Percentiles rank a stretch among this genome's conserved stretches.
These are phyloP conservation scores for Vigna reflexopilosa DNA, from an alignment of 306 rosid species.

Conservation along the genomic window DNA sequence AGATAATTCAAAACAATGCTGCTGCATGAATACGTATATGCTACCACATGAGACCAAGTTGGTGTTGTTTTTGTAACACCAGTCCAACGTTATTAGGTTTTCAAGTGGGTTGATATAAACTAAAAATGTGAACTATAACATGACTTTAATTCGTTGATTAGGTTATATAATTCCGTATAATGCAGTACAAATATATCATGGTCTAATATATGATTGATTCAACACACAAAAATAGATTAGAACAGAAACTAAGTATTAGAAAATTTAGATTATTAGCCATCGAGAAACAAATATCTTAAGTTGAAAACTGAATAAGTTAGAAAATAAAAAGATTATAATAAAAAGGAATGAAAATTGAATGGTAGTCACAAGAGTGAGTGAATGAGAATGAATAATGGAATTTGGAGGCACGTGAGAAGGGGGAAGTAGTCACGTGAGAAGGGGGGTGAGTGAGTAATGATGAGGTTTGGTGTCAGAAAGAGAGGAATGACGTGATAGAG, in stretches of 20 bases:
- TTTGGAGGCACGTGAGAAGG: neutral
- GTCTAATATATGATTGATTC: neutral
- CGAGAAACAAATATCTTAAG: no score
- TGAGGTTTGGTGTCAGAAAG: conserved; percentile 43
- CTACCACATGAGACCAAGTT: neutral
- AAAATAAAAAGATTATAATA: no score
- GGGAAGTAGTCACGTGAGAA: neutral
- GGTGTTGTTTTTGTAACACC: neutral
- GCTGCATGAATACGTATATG: neutral
- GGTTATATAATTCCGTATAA: neutral
- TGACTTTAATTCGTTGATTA: neutral
- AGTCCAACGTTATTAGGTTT: neutral
- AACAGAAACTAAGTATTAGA: neutral
- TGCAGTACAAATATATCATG: neutral
- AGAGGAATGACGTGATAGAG: conserved; percentile 56
- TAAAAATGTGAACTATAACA: neutral
- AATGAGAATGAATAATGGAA: neutral
- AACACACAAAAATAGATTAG: neutral
- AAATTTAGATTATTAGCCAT: neutral
- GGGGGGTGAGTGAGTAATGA: conserved; percentile 50
- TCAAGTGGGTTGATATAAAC: neutral
- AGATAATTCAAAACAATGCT: conserved; percentile 13
- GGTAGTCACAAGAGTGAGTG: neutral
- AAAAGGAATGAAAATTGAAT: no score
- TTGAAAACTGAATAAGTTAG: no score